These are phyloP conservation scores for Phytophthora pisi DNA, from an alignment of 352 stramenopile species.

Conservation along the genomic window DNA sequence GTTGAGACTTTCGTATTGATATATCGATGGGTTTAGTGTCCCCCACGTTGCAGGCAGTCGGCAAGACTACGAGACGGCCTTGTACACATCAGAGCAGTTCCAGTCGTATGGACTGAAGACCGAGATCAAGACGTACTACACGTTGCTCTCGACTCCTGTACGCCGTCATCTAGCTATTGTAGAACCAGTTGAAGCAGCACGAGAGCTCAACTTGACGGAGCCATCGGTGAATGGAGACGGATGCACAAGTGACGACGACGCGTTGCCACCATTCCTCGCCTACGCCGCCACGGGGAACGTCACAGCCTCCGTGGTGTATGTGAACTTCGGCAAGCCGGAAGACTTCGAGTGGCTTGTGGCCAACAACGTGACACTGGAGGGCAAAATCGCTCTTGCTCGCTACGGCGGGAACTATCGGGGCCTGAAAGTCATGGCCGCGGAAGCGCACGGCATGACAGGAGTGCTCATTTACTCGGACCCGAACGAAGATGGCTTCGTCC, in stretches of 20 bases:
- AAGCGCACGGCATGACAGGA: slow-evolving; percentile 58
- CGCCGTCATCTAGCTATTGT: slow-evolving; percentile 45
- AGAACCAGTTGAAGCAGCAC: slow-evolving; percentile 23
- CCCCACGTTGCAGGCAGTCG: slow-evolving; percentile 40
- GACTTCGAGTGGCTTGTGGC: slow-evolving; percentile 71
- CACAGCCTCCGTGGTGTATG: slow-evolving; percentile 74
- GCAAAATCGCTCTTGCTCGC: slow-evolving; percentile 66
- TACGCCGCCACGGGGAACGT: slow-evolving; percentile 78
- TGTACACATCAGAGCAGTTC: slow-evolving; percentile 57
- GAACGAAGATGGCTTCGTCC: slow-evolving; percentile 65
- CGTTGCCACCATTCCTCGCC: slow-evolving; percentile 74
- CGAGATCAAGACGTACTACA: slow-evolving; percentile 64
- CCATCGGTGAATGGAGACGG: slow-evolving; percentile 56
- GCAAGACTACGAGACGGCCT: slow-evolving; percentile 45
- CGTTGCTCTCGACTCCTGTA: slow-evolving; percentile 64
- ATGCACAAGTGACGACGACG: slow-evolving; percentile 53
- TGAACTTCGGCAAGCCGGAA: slow-evolving; percentile 76
- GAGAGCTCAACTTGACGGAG: slow-evolving; percentile 56
- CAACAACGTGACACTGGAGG: slow-evolving; percentile 55
- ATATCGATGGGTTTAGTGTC: slow-evolving; percentile 7
- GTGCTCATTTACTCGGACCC: slow-evolving; percentile 82
- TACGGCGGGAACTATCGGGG: slow-evolving; percentile 66
- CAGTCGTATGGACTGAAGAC: slow-evolving; percentile 53
- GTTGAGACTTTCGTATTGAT: slow-evolving; percentile 1
- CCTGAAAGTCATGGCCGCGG: slow-evolving; percentile 68